Percentiles rank a stretch among this genome's conserved stretches.
These are phyloP conservation scores for Sphaerulina populicola DNA, from an alignment of 2,329 filamentous ascomycete genomes.

Conservation along the genomic window DNA sequence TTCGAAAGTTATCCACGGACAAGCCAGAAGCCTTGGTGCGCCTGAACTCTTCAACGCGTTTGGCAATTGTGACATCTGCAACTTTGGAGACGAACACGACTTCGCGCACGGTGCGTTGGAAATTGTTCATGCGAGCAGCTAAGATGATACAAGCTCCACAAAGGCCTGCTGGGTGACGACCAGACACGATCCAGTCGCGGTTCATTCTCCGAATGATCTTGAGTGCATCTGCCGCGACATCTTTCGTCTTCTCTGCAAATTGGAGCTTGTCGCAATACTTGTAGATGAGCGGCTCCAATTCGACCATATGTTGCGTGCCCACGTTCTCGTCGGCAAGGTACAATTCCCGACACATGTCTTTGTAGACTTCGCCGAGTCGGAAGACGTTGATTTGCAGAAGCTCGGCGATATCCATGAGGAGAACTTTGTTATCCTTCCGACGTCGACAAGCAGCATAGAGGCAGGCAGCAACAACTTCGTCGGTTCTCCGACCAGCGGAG, in stretches of 20 bases:
- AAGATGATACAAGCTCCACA: slow-evolving; percentile 91
- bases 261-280: slow-evolving; percentile 88
- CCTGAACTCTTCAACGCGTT: slow-evolving; percentile 86
- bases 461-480: slow-evolving; percentile 80
- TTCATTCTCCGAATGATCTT: slow-evolving; percentile 88
- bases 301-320: slow-evolving; percentile 51
- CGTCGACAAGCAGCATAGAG: slow-evolving; percentile 82
- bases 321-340: slow-evolving; percentile 47
- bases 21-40: slow-evolving; percentile 74
- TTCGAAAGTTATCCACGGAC: slow-evolving; percentile 78
- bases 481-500: slow-evolving; percentile 74
- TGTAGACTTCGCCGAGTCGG: slow-evolving; percentile 82
- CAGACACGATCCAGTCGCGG: slow-evolving; percentile 93
- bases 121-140: slow-evolving; percentile 97
- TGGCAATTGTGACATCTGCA: slow-evolving; percentile 83
- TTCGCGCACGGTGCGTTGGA: slow-evolving; percentile 81
- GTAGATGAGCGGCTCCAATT: slow-evolving; percentile 83
- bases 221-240: slow-evolving; percentile 80
- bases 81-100: slow-evolving; percentile 98
- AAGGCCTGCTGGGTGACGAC: slow-evolving; percentile 83
- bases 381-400: slow-evolving; percentile 81
- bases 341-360: slow-evolving; percentile 61
- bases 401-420: slow-evolving; percentile 94
- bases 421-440: slow-evolving; percentile 68
- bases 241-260: slow-evolving; percentile 71